A percentile compares a stretch with the other conserved stretches of the same genome.
phyloP scores from a whole-genome alignment of 352 stramenopile species.

The Detonula confervacea region DNA sequence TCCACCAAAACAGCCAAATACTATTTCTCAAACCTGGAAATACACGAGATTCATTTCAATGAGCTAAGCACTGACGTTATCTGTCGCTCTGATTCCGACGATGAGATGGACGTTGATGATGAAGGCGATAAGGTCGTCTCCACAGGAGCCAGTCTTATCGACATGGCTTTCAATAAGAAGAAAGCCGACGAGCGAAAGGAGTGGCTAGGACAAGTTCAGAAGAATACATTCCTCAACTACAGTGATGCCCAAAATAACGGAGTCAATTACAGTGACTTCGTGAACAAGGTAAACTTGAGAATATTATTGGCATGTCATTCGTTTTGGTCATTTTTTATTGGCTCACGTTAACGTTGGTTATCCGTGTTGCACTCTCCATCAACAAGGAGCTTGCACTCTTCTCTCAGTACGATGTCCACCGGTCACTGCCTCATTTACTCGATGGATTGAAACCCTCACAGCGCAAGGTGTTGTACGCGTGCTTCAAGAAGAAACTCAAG shows the following conservation, averaged over 20 bases:
- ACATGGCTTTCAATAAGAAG: constrained; percentile 99
- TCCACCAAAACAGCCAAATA: constrained; percentile 88
- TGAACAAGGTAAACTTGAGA: too few species aligned
- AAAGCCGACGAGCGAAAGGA: constrained; percentile 94
- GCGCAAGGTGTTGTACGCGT: constrained; percentile 96
- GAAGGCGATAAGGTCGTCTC: constrained; percentile 45
- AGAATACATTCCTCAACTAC: constrained; percentile 94
- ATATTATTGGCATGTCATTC: too few species aligned
- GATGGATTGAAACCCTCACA: constrained; percentile 98
- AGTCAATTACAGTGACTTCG: constrained; percentile 95
- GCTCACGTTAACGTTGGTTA: too few species aligned
- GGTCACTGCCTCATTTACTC: constrained; percentile 95
- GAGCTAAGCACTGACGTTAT: constrained; percentile 42
- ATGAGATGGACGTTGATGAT: constrained; percentile 57
- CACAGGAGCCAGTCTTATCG: constrained; percentile 92
- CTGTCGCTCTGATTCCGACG: constrained; percentile 27
- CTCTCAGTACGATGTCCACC: constrained; percentile 94
- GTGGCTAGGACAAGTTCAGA: constrained; percentile 92
- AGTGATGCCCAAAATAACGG: constrained; percentile 77
- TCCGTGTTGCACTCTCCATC: too few species aligned
- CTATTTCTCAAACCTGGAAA: constrained; percentile 96
- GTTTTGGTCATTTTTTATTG: too few species aligned
- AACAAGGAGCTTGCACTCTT: constrained; percentile 98
- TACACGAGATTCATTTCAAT: constrained; percentile 93
- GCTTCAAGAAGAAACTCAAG: constrained; percentile 98